Evolutionary conservation across 2,329 filamentous ascomycete genomes (phyloP), one percentile per base, ranked within the genome.

Genomic region (Xylariaceae sp.): DNA sequence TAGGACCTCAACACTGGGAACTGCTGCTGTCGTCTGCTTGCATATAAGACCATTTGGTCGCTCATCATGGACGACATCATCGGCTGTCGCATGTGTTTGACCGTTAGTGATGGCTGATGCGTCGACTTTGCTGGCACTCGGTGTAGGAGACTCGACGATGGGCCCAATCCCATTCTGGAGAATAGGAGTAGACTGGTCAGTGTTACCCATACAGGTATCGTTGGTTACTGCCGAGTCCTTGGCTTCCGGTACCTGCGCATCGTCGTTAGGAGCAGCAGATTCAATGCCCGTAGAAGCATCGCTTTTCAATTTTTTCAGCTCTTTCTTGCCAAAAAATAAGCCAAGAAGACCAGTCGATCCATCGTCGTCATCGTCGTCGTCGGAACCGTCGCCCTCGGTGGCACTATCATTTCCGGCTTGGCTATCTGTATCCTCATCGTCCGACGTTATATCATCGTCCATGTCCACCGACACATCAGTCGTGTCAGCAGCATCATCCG

Each of bases 381-480:
- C 79, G 8, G 79, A 78, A 2, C 76, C 76, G n/a, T 77, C 77
- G 1, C 72, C 73, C 1, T 73, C 71, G 6, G 35, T n/a, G 10
- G 10, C 52, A 51, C 35, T 45, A n/a, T 73, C 72, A 34, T 74
- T 72, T 2, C 77, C 77, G 4, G 74, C 77, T 37, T 75, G 76
- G 51, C 75, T 78, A 15, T 79, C 76, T 69, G 77, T 76, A 50
- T 69, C 67, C 4, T 68, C 71, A 34, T 87, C 83, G 34, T 80
- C 83, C 2, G 83, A 84, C 2, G 82, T 83, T 65, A 86, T 73
- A 58, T 87, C 84, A 60, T 87, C 84, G 64, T 88, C 85, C 85
- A 88, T 88, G 66, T 87, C 84, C 18, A 87, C 76, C 1, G 85
- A 87, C 68, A 88, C 85, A 64, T 88, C 85, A 49, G 80, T 83